Evolutionary conservation across 169 alveolate species (phyloP).

Genomic region (Eimeria praecox): DNA sequence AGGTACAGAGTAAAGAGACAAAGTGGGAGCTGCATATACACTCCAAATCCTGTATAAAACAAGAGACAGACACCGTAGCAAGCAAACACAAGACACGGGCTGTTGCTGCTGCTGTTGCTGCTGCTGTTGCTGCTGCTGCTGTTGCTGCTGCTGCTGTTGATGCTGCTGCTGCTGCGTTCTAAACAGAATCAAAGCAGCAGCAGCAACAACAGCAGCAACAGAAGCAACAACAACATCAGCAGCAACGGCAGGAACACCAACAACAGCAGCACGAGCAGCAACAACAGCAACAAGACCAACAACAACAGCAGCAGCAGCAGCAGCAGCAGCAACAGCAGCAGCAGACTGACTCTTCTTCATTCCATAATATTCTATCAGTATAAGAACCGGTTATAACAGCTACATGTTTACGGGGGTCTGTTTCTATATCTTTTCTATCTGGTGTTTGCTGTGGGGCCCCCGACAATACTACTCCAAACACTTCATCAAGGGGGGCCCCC

Average conservation of each 20-base stretch:
- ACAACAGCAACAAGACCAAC: background rate
- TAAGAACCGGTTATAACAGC: constrained; percentile 26
- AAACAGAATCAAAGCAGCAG: background rate
- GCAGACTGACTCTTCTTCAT: constrained; percentile 14
- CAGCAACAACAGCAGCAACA: constrained; percentile 14
- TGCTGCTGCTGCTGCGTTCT: background rate
- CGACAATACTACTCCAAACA: background rate
- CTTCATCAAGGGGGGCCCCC: constrained; percentile 35
- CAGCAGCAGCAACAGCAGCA: background rate
- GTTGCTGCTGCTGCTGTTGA: no score
- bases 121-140: no score
- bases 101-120: no score
- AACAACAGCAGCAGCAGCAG: background rate
- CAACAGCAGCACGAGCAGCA: background rate
- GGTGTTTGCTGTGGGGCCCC: background rate
- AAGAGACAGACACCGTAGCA: background rate
- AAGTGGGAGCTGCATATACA: background rate
- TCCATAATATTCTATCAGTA: constrained; percentile 2
- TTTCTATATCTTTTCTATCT: background rate
- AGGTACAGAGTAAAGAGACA: background rate
- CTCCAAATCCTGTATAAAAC: background rate
- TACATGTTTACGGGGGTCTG: background rate
- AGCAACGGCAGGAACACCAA: background rate
- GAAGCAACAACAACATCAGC: background rate
- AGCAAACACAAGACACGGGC: no score